These are phyloP conservation scores for Helichrysum umbraculigerum DNA, from an alignment of 129 eudicot species.

Conservation along the genomic window DNA sequence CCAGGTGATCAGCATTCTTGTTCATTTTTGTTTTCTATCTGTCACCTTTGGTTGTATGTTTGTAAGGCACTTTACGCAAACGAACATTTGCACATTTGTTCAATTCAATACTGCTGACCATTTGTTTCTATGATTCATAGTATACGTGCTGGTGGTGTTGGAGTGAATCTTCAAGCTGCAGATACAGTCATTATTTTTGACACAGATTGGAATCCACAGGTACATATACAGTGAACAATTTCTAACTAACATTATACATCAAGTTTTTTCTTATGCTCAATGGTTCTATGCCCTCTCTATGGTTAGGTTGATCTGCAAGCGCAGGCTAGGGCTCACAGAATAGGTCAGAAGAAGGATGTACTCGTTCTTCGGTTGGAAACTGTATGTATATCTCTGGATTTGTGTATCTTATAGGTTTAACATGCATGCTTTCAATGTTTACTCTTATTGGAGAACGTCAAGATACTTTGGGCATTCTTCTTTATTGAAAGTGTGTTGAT, in stretches of 20 bases:
- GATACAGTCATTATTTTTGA: constrained; percentile 98
- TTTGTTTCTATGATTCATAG: constrained; percentile 37
- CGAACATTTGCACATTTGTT: background rate
- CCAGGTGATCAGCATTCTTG: constrained; percentile 53
- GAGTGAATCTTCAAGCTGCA: constrained; percentile 99
- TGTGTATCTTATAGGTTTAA: background rate
- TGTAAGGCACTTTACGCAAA: background rate
- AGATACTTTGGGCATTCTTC: background rate
- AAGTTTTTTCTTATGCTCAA: background rate
- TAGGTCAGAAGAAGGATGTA: constrained; percentile 98
- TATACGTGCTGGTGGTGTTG: constrained; percentile 99
- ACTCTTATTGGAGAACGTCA: background rate
- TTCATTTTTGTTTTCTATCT: background rate
- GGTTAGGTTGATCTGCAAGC: constrained; percentile 98
- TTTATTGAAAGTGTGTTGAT: constrained; percentile 21
- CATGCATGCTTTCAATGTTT: background rate
- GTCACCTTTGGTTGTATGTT: constrained; percentile 13
- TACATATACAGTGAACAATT: background rate
- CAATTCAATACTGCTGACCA: constrained; percentile 18
- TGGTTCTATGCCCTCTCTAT: constrained; percentile 7
- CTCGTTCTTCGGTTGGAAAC: constrained; percentile 99
- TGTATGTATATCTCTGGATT: constrained; percentile 41
- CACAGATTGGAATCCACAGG: constrained; percentile 99
- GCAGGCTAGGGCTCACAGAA: constrained; percentile 99
- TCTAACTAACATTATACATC: background rate